Evolutionary conservation across 1,284 basidiomycete genomes (phyloP), one percentile per base, ranked within the genome.

Genomic region (Microbotryum silenes-acaulis): DNA sequence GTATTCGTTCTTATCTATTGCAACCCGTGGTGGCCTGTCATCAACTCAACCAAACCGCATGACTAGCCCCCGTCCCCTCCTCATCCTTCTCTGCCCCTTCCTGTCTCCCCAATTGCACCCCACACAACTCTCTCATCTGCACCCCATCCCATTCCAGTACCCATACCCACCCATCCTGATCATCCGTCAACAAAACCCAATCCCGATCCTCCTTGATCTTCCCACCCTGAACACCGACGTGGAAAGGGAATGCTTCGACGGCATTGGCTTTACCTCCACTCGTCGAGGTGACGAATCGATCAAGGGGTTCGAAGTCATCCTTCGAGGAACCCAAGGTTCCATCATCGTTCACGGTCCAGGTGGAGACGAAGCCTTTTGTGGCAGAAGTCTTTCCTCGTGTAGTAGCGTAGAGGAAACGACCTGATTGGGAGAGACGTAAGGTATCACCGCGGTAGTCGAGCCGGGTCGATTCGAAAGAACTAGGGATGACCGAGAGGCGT

Each of bases 181-280:
- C 75, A 57, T 75, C 74, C 10, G 76, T 76, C 14, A 76, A 64
- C 4, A 68, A 72, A 57, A 74, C 61, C 61, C 70, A 76, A 21
- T 72, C 71, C 45, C 67, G 63, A 0, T 61, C 65, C 0, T 58
- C 51, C 3, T 64, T 62, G 16, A 56, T 10, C 63, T 18, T 42
- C 12, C 37, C 37, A 12, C 37, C 47, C 14, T 29, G 9, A 10
- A 23, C 48, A 2, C 33, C 53, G 2, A 49, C 59, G 4, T 63
- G 47, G 44, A 63, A 66, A 21, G 75, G 75, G 50, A 74, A 74
- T 1, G 74, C 70, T 54, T 75, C 73, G 51, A 77, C 72, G 3
- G 76, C 75, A 60, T 77, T 76, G 3, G 76, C 76, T 72, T 75
- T 76, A 0, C 76, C 76, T 9, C 76, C 76, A 12, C 67, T 70